Percentiles rank a stretch among this genome's conserved stretches.
Evolutionary conservation across 805 yeast species (phyloP).

Genomic region (Starmerella geochares): DNA sequence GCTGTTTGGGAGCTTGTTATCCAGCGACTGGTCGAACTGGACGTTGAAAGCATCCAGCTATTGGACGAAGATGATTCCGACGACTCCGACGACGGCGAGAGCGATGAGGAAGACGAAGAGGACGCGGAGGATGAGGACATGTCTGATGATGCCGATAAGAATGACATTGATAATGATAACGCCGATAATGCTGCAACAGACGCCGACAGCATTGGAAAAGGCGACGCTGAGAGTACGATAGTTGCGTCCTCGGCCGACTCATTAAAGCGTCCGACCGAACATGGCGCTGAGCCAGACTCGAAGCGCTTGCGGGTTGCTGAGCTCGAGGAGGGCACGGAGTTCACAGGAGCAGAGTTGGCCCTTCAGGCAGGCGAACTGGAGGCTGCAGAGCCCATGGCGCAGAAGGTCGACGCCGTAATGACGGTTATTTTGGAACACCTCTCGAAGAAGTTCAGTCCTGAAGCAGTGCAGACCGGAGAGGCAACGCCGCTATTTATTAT

Average conservation of each 20-base stretch:
- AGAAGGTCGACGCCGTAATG: conserved; percentile 64
- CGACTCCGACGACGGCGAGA: conserved; percentile 33
- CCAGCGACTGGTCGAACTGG: conserved; percentile 73
- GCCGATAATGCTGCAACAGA: conserved; percentile 7
- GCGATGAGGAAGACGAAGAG: conserved; percentile 24
- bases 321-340: conserved; percentile 28
- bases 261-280: conserved; percentile 28
- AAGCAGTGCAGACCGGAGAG: conserved; percentile 47
- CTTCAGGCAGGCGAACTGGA: conserved; percentile 35
- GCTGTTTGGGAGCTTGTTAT: conserved; percentile 71
- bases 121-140: conserved; percentile 22
- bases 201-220: conserved; percentile 18
- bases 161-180: conserved; percentile 6
- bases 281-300: conserved; percentile 10
- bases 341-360: conserved; percentile 30
- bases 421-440: conserved; percentile 47
- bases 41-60: conserved; percentile 48
- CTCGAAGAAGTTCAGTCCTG: conserved; percentile 39
- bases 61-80: conserved; percentile 27
- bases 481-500: conserved; percentile 64
- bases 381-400: conserved; percentile 40
- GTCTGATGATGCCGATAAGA: conserved; percentile 21
- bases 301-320: background rate
- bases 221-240: conserved; percentile 25
- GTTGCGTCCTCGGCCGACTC: conserved; percentile 19